phyloP scores from a whole-genome alignment of 2,329 filamentous ascomycete genomes.

The Ophiosphaerella korrae region DNA sequence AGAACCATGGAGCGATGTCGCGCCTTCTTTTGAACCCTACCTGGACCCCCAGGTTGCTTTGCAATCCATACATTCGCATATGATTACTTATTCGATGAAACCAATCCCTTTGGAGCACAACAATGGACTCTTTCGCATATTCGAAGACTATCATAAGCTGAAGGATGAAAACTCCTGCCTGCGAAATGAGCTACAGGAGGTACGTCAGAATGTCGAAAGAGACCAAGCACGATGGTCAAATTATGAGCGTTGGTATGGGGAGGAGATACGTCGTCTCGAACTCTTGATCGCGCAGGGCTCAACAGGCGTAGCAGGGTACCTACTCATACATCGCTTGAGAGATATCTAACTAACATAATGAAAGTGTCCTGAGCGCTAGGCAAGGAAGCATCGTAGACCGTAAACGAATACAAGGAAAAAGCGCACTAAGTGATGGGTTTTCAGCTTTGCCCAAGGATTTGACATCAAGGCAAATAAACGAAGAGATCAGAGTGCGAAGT shows the following conservation, averaged over 20 bases:
- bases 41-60: slow-evolving; percentile 33
- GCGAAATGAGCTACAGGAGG: slow-evolving; percentile 32
- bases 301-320: slow-evolving; percentile 47
- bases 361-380: slow-evolving; percentile 46
- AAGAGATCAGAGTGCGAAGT: slow-evolving; percentile 29
- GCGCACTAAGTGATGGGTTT: not conserved
- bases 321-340: not conserved
- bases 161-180: slow-evolving; percentile 42
- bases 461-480: slow-evolving; percentile 26
- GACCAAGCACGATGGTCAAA: slow-evolving; percentile 40
- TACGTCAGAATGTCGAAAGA: slow-evolving; percentile 27
- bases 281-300: slow-evolving; percentile 50
- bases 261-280: slow-evolving; percentile 53
- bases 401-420: slow-evolving; percentile 28
- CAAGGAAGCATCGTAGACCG: slow-evolving; percentile 48
- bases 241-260: slow-evolving; percentile 44
- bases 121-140: slow-evolving; percentile 48
- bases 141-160: slow-evolving; percentile 49
- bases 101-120: slow-evolving; percentile 41
- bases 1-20: slow-evolving; percentile 34
- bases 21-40: slow-evolving; percentile 15
- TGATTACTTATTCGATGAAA: slow-evolving; percentile 21
- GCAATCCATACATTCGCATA: slow-evolving; percentile 33
- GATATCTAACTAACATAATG: slow-evolving; percentile 11
- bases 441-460: not conserved